A percentile compares a stretch with the other conserved stretches of the same genome.
These are phyloP conservation scores for Eutrema heterophyllum DNA, from an alignment of 345 rosid genomes.

Conservation along the genomic window DNA sequence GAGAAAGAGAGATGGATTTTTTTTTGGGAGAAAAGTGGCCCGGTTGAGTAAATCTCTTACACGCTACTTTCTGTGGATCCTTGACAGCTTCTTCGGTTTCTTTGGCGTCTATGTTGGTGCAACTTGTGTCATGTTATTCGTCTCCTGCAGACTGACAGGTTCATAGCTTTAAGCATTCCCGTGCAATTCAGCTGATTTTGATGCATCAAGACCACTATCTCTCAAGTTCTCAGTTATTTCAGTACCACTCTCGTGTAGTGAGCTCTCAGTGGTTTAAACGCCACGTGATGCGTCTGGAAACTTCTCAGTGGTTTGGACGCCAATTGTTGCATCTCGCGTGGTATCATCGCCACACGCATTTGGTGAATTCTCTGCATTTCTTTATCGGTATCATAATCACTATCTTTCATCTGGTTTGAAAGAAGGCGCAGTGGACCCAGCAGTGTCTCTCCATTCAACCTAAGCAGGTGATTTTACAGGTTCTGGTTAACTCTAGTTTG, in stretches of 20 bases:
- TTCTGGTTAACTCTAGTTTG: conserved; percentile 40
- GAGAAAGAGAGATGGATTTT: no score
- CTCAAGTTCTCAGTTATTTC: not conserved
- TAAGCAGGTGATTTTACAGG: conserved; percentile 56
- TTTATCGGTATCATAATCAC: conserved; percentile 29
- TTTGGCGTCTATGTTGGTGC: conserved; percentile 6
- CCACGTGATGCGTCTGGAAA: no score
- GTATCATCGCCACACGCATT: no score
- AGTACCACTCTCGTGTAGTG: not conserved
- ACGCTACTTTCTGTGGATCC: conserved; percentile 21
- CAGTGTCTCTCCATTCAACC: conserved; percentile 85
- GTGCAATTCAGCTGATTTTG: conserved; percentile 1
- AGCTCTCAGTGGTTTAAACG: not conserved
- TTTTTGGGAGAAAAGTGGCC: no score
- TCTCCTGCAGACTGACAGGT: not conserved
- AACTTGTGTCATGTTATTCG: conserved; percentile 15
- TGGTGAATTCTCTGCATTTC: conserved; percentile 11
- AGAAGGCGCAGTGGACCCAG: conserved; percentile 42
- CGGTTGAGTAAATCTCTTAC: not conserved
- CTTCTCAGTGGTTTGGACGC: no score
- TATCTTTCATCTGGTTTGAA: conserved; percentile 30
- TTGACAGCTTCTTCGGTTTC: conserved; percentile 13
- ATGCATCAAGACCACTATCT: conserved; percentile 10
- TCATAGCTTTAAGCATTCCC: conserved; percentile 19
- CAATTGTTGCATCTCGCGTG: no score